Conservation (phyloP, 2,329 filamentous ascomycete species). For the Amauroascus niger region DNA sequence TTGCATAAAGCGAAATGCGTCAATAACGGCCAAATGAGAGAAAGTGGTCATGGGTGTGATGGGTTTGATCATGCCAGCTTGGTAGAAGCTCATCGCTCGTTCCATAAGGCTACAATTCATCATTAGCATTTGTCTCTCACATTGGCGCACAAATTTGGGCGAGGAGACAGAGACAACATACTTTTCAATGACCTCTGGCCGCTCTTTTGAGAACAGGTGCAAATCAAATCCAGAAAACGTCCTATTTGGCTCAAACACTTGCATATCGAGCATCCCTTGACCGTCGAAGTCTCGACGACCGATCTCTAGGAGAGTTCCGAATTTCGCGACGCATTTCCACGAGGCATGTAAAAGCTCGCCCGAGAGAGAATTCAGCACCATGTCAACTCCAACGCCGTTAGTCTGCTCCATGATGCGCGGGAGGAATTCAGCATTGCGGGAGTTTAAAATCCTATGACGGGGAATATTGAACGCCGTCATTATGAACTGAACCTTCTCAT, state of each 20-base stretch:
- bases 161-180: too few species aligned
- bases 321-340: conserved; percentile 23
- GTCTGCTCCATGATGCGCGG: conserved; percentile 19
- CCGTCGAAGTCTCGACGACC: conserved; percentile 19
- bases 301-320: conserved; percentile 22
- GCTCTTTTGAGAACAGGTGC: too few species aligned
- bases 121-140: too few species aligned
- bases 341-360: conserved; percentile 23
- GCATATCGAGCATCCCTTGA: conserved; percentile 16
- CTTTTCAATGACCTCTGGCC: too few species aligned
- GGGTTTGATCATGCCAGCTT: too few species aligned
- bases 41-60: too few species aligned
- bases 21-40: too few species aligned
- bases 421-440: conserved; percentile 19
- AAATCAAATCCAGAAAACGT: conserved; percentile 16
- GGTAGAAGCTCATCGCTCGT: too few species aligned
- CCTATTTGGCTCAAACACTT: conserved; percentile 16
- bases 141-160: too few species aligned
- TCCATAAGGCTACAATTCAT: too few species aligned
- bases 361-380: conserved; percentile 25
- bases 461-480: conserved; percentile 16
- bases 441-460: conserved; percentile 22
- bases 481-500: conserved; percentile 20
- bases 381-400: conserved; percentile 20
- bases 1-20: too few species aligned